Conservation (phyloP, 768 basidiomycete genomes). For the Albatrellus ellisii region DNA sequence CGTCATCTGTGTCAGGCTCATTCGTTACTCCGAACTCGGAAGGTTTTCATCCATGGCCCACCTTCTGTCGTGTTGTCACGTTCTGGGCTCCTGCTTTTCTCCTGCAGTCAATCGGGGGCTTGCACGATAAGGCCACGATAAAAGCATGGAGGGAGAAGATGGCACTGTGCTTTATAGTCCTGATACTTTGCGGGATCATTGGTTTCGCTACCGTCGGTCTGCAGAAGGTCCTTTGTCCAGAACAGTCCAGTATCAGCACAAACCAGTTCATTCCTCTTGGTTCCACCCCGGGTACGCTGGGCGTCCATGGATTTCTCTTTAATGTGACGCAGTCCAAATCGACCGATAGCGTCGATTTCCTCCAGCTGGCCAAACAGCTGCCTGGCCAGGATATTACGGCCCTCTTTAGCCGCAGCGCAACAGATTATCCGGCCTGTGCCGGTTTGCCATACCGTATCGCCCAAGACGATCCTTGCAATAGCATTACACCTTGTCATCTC, state of each 20-base stretch:
- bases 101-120: constrained; percentile 60
- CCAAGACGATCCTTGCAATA: constrained; percentile 58
- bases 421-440: constrained; percentile 53
- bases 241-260: constrained; percentile 30
- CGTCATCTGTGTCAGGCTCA: constrained; percentile 25
- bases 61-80: constrained; percentile 68
- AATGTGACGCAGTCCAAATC: constrained; percentile 47
- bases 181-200: constrained; percentile 61
- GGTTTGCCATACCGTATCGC: constrained; percentile 56
- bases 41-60: constrained; percentile 55
- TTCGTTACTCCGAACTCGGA: constrained; percentile 22
- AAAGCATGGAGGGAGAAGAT: constrained; percentile 99
- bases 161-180: constrained; percentile 78
- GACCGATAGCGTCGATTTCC: constrained; percentile 41
- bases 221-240: constrained; percentile 84
- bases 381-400: constrained; percentile 89
- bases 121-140: constrained; percentile 62
- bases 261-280: constrained; percentile 37
- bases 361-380: constrained; percentile 33
- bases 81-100: constrained; percentile 85
- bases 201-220: constrained; percentile 94
- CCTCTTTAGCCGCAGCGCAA: constrained; percentile 57
- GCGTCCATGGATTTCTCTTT: constrained; percentile 64
- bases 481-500: constrained; percentile 51
- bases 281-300: constrained; percentile 46